Base-by-base conservation (phyloP, 257 asterid genomes). In the Thymus mandschuricus region DNA sequence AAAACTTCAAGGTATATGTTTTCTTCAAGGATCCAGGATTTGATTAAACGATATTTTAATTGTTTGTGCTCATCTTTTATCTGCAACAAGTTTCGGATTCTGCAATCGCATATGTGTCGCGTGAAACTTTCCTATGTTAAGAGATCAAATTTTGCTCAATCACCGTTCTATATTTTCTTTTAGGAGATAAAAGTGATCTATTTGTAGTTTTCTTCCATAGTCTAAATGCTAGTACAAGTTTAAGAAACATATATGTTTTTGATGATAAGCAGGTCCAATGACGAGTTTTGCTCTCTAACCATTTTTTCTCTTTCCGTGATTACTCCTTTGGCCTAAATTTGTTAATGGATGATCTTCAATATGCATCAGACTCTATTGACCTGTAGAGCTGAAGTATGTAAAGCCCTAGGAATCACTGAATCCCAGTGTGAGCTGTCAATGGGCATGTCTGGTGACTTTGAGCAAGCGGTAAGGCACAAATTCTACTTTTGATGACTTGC, bases 371-470 rank as follows among this genome's bases (percentile, higher is more conserved):
- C 87, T 21, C 80, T 92, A 55, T 74, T 79, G 59, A 84, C 80
- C 75, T 92, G 96, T 78, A 92, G 98, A 85, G 72, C 83, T 58
- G 88, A 89, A 81, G 86, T 86, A 5, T 88, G 96, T 88, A 83
- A 82, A 78, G 94, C 84, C 45, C 89, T 92, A 9, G 98, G 86
- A 58, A 73, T 88, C 66, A 54, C 75, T 21, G 96, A 85, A 75
- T 77, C 84, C 49, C 85, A 80, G 60, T 89, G 94, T 60, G 98
- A 86, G 85, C 70, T 89, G 41, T 92, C 98, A 72, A 92, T 92
- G 96, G 98, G 98, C 84, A 92, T 92, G 98, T 92, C 98, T 41
- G 85, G 86, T 72, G 98, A 92, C 80, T 92, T 89, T 60, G 98
- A 89, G 78, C 88, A 82, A 80, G 98, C 98, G 79, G 96, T 92